These are phyloP conservation scores for Durio zibethinus DNA, from an alignment of 345 rosid species.

Conservation along the genomic window DNA sequence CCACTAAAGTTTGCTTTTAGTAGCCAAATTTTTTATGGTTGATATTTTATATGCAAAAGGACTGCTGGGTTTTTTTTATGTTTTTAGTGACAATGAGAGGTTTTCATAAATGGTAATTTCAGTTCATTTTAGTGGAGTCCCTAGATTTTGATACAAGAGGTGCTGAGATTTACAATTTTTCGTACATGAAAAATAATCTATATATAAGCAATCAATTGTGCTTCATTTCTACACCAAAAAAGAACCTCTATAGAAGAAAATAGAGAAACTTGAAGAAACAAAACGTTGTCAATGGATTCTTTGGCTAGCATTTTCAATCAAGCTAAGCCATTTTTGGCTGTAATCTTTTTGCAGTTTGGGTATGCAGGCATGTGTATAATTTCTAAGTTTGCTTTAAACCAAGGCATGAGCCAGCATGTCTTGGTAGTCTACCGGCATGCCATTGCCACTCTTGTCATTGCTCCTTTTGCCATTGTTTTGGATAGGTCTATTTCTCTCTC, in stretches of 20 bases:
- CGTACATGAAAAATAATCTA: not conserved
- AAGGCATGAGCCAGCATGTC: slow-evolving; percentile 47
- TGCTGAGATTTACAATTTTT: not conserved
- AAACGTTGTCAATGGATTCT: not conserved
- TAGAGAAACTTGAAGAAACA: not conserved
- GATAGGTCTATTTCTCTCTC: slow-evolving; percentile 41
- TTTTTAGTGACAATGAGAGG: not conserved
- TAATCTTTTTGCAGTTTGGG: slow-evolving; percentile 35
- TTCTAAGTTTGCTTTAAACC: slow-evolving; percentile 37
- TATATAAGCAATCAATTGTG: not conserved
- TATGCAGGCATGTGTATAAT: slow-evolving; percentile 40
- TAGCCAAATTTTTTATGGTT: not conserved
- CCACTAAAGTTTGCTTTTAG: not conserved
- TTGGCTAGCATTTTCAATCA: not conserved
- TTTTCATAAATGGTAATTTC: not conserved
- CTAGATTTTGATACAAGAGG: not conserved
- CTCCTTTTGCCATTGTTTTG: slow-evolving; percentile 70
- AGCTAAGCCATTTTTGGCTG: slow-evolving; percentile 38
- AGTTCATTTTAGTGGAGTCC: not conserved
- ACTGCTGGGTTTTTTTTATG: not conserved
- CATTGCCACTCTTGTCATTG: slow-evolving; percentile 51
- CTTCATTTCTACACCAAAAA: not conserved
- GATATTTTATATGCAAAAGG: not conserved
- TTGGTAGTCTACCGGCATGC: slow-evolving; percentile 68
- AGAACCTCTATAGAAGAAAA: not conserved